A percentile compares a stretch with the other conserved stretches of the same genome.
Evolutionary conservation across 495 filamentous ascomycete genomes (phyloP).

Genomic region (Aspergillus asperescens): DNA sequence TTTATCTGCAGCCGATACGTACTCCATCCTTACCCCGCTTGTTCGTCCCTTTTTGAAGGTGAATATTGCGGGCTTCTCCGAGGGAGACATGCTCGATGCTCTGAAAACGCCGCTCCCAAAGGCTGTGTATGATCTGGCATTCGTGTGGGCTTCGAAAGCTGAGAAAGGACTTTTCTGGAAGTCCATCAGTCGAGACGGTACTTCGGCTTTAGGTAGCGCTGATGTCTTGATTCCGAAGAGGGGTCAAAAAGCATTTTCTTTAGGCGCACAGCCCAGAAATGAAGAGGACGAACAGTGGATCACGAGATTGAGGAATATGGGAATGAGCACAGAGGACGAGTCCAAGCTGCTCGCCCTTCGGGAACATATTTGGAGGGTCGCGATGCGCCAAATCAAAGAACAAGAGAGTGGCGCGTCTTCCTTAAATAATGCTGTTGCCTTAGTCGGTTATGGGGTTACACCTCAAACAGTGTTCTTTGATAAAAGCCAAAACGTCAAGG

Average conservation of each 20-base stretch:
- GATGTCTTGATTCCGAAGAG: constrained; percentile 24
- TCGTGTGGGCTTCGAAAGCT: constrained; percentile 77
- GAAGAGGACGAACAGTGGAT: constrained; percentile 98
- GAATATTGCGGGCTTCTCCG: constrained; percentile 57
- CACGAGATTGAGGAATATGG: constrained; percentile 71
- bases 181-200: constrained; percentile 57
- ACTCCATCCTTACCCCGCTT: constrained; percentile 76
- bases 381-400: constrained; percentile 59
- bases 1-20: constrained; percentile 73
- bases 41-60: constrained; percentile 77
- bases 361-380: constrained; percentile 89
- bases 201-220: constrained; percentile 54
- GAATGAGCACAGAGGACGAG: constrained; percentile 80
- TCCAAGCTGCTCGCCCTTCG: constrained; percentile 79
- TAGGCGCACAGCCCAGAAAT: constrained; percentile 52
- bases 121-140: constrained; percentile 73
- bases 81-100: constrained; percentile 69
- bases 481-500: constrained; percentile 49
- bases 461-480: constrained; percentile 92
- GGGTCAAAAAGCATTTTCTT: constrained; percentile 30
- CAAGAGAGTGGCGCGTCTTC: constrained; percentile 33
- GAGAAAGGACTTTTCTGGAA: constrained; percentile 86
- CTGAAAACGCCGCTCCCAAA: constrained; percentile 80
- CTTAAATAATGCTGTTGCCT: constrained; percentile 62
- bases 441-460: constrained; percentile 66